Percentiles rank a stretch among this genome's conserved stretches.
Evolutionary conservation across 768 basidiomycete species (phyloP).

Genomic region (Boletus reticulatus): DNA sequence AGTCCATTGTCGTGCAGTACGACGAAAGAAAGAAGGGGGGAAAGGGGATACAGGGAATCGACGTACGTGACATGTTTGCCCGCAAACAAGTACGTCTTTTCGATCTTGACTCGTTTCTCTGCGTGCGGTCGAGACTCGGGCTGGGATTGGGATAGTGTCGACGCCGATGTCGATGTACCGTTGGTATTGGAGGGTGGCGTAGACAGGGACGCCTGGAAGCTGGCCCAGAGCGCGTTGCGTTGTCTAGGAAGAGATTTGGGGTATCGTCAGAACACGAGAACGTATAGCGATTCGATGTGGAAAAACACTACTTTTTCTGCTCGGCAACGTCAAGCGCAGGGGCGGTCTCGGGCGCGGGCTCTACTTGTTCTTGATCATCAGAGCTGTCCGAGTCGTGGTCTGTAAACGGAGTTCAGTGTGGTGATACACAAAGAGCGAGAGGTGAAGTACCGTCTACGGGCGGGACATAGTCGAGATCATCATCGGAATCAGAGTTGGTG

Average conservation of each 20-base stretch:
- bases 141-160: too few species aligned
- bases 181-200: constrained; percentile 17
- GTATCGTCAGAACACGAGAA: neutral
- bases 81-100: constrained; percentile 70
- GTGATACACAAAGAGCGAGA: neutral
- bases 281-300: neutral
- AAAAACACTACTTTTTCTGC: constrained; percentile 42
- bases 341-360: constrained; percentile 18
- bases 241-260: constrained; percentile 36
- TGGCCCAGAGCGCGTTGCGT: constrained; percentile 64
- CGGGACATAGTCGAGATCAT: constrained; percentile 64
- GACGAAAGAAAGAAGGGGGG: too few species aligned
- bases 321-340: constrained; percentile 35
- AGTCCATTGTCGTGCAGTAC: too few species aligned
- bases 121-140: neutral
- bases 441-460: constrained; percentile 36
- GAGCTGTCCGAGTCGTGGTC: constrained; percentile 38
- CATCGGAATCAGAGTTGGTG: constrained; percentile 57
- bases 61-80: constrained; percentile 69
- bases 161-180: neutral
- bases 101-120: constrained; percentile 59
- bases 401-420: neutral
- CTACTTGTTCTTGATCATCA: constrained; percentile 37
- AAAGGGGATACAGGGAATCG: neutral
- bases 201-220: constrained; percentile 63